These are phyloP conservation scores for Hypoxylon trugodes DNA, from an alignment of 495 filamentous ascomycete species.

Conservation along the genomic window DNA sequence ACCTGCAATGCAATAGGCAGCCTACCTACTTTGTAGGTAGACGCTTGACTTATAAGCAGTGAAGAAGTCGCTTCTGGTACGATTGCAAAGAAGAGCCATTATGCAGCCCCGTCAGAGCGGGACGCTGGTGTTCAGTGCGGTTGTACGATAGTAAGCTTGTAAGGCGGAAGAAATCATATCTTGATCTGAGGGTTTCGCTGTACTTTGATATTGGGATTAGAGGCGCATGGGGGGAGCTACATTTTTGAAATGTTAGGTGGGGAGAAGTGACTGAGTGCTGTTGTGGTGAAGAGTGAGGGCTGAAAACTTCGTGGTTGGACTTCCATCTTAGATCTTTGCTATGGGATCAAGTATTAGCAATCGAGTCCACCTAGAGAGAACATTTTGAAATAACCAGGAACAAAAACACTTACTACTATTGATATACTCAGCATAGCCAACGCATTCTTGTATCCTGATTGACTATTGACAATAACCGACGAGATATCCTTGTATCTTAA, in stretches of 20 bases:
- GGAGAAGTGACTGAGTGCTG: not conserved
- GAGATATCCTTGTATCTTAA: too few relatives aligned
- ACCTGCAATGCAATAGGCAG: slow-evolving; percentile 18
- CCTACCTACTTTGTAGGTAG: not conserved
- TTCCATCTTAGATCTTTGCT: too few relatives aligned
- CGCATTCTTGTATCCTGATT: too few relatives aligned
- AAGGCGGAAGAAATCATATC: not conserved
- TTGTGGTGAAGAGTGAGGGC: not conserved
- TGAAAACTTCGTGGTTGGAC: too few relatives aligned
- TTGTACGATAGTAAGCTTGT: not conserved
- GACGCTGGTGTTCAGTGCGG: not conserved
- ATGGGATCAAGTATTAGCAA: too few relatives aligned
- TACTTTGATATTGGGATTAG: not conserved
- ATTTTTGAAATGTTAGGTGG: too few relatives aligned
- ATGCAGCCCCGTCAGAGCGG: not conserved
- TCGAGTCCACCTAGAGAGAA: too few relatives aligned
- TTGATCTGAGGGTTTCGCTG: not conserved
- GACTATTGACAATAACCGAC: too few relatives aligned
- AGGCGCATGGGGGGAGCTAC: too few relatives aligned
- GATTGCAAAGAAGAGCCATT: not conserved
- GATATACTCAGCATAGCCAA: too few relatives aligned
- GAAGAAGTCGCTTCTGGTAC: not conserved
- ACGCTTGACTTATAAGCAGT: slow-evolving; percentile 8
- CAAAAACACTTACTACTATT: too few relatives aligned
- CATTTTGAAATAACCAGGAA: too few relatives aligned